A percentile compares a stretch with the other conserved stretches of the same genome.
Evolutionary conservation across 257 asterid genomes (phyloP).

Genomic region (Capsicum pubescens): DNA sequence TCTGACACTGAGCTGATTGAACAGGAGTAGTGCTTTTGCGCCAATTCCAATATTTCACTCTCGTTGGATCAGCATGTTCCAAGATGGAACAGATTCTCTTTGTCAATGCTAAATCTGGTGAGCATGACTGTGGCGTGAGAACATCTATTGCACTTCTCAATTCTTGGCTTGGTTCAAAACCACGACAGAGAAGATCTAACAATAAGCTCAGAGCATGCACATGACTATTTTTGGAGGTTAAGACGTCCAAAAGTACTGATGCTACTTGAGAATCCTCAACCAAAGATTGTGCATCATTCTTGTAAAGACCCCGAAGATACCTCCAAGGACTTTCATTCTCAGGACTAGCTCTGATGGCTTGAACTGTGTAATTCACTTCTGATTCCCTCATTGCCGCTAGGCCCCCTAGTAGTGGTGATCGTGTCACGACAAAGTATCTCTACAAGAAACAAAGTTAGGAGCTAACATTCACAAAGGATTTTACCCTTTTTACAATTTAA

Average conservation of each 20-base stretch:
- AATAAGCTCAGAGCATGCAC: conserved; percentile 76
- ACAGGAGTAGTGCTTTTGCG: conserved; percentile 51
- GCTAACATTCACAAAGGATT: conserved; percentile 12
- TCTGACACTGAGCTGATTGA: conserved; percentile 32
- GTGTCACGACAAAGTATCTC: conserved; percentile 82
- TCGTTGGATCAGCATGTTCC: conserved; percentile 70
- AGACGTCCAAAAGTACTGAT: conserved; percentile 65
- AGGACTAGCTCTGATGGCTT: conserved; percentile 70
- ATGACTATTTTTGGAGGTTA: conserved; percentile 48
- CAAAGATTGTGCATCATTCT: conserved; percentile 51
- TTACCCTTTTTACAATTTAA: background rate
- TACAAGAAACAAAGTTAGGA: conserved; percentile 37
- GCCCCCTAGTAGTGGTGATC: conserved; percentile 85
- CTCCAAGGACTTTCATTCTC: conserved; percentile 97
- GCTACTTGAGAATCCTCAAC: conserved; percentile 66
- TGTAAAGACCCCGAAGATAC: conserved; percentile 86
- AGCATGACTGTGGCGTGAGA: conserved; percentile 41
- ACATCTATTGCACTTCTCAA: conserved; percentile 58
- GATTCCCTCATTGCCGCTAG: conserved; percentile 69
- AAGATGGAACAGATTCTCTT: conserved; percentile 57
- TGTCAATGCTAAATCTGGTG: conserved; percentile 43
- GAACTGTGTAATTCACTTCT: conserved; percentile 73
- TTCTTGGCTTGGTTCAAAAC: conserved; percentile 56
- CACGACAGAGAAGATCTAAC: conserved; percentile 76
- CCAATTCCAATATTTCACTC: conserved; percentile 94